phyloP scores from a whole-genome alignment of 441 rosid genomes.

The Adansonia grandidieri region DNA sequence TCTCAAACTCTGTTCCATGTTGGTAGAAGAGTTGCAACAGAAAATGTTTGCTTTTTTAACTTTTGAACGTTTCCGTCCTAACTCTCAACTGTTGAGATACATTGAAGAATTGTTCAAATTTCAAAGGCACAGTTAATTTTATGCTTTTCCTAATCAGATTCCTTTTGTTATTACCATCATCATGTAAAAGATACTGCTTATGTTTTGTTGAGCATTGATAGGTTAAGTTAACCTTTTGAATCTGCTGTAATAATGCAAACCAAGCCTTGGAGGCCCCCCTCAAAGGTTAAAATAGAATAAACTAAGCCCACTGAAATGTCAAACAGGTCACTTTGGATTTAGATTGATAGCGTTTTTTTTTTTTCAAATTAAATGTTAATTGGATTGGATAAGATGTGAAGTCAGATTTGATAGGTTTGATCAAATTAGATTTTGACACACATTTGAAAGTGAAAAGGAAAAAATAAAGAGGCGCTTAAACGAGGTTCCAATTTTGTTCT shows the following conservation, averaged over 20 bases:
- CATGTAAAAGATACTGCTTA: background rate
- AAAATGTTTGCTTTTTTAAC: conserved; percentile 26
- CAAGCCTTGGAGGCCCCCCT: background rate
- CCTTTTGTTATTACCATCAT: background rate
- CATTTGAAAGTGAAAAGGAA: background rate
- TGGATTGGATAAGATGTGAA: conserved; percentile 17
- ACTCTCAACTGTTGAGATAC: conserved; percentile 28
- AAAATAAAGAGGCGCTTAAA: background rate
- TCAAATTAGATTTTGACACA: background rate
- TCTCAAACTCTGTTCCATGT: conserved; percentile 21
- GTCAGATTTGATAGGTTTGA: background rate
- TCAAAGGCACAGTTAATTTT: conserved; percentile 3
- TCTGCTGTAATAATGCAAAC: background rate
- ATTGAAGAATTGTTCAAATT: conserved; percentile 6
- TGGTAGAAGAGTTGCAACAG: conserved; percentile 20
- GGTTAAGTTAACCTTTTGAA: conserved; percentile 8
- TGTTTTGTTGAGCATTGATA: background rate
- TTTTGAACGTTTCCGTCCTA: conserved; percentile 31
- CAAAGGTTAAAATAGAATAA: background rate
- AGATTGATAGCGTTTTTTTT: background rate
- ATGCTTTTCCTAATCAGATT: background rate
- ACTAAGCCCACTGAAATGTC: background rate
- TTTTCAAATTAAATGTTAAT: background rate
- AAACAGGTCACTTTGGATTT: background rate
- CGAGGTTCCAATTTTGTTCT: conserved; percentile 14